Base-by-base conservation (phyloP, 495 filamentous ascomycete species). In the Cetradonia linearis region DNA sequence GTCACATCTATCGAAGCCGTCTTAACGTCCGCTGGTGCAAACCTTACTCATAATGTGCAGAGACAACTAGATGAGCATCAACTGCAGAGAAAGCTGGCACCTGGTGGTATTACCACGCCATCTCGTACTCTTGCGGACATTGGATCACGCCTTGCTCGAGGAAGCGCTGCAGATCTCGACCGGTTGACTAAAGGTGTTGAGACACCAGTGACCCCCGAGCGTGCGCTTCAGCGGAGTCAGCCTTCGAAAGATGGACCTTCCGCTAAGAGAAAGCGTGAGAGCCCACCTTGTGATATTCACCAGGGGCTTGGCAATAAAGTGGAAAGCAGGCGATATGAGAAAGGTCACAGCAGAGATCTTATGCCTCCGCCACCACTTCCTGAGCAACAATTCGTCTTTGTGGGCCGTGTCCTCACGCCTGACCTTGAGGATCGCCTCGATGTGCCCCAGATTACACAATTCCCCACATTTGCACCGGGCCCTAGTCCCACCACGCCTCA, bases 291-390 rank as follows among this genome's bases (percentile, higher is more conserved):
- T 40, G 58, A 50, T 13, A n/a, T 27, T 49, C 49, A 42, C 23
- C n/a, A 23, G n/a, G 48, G 42, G 30, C 6, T 49, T 23, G 27
- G 46, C 14, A 14, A 56, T 47, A 20, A 13, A 11, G 16, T 23
- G 27, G 16, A 8, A 14, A 46, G 55, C n/a, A 30, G 30, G 27
- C 38, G n/a, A 9, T 46, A 36, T 48, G 30, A n/a, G 27, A 48
- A 37, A 30, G 1, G 38, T 37, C 38, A 14, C 14, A 64, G 62
- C 49, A 62, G 50, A 60, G 62, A 64, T 42, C 53, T 56, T 25
- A 67, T 67, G 65, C 65, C 65, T n/a, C 65, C 62, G 9, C 65
- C 65, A 42, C 55, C 62, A 11, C 18, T 48, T 11, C 55, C 58
- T 38, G 49, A 25, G 20, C 59, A 25, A 10, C 38, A 50, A 1